Conservation (phyloP, 805 yeast species). For the Lipomyces oligophaga region DNA sequence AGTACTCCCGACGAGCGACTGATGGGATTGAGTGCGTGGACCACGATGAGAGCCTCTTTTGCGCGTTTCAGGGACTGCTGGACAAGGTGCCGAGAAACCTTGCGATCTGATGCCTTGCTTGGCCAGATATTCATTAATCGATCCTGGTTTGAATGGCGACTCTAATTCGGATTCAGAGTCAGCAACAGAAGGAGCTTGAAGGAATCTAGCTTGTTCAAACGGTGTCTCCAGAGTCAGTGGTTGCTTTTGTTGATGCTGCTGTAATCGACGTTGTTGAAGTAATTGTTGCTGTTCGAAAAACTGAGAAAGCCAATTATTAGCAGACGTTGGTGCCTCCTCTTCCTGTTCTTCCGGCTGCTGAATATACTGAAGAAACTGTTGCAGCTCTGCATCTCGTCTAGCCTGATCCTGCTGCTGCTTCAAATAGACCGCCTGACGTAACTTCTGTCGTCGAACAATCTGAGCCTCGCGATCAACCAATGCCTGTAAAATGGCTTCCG, state of each 20-base stretch:
- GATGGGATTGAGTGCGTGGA: not conserved
- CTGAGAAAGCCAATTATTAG: not conserved
- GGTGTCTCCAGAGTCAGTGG: not conserved
- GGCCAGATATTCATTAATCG: constrained; percentile 16
- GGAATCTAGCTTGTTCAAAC: constrained; percentile 1
- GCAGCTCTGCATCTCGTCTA: constrained; percentile 18
- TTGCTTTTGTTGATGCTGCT: not conserved
- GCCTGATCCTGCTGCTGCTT: constrained; percentile 28
- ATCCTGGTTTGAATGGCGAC: constrained; percentile 21
- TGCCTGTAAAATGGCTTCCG: constrained; percentile 14
- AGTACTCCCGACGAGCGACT: not conserved
- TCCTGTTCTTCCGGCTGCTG: constrained; percentile 5
- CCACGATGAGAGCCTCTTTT: not conserved
- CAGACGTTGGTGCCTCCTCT: constrained; percentile 1
- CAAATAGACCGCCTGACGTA: constrained; percentile 25
- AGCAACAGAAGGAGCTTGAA: constrained; percentile 2
- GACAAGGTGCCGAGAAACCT: constrained; percentile 5
- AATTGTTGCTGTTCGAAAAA: not conserved
- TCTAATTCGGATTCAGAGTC: constrained; percentile 16
- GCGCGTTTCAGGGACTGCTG: not conserved
- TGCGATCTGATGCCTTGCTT: constrained; percentile 22
- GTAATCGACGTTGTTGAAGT: not conserved
- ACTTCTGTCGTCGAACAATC: constrained; percentile 22
- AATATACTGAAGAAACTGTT: constrained; percentile 10
- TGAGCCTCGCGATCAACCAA: constrained; percentile 23